Conservation (phyloP, 2,329 filamentous ascomycete genomes). For the Colletotrichum tofieldiae region DNA sequence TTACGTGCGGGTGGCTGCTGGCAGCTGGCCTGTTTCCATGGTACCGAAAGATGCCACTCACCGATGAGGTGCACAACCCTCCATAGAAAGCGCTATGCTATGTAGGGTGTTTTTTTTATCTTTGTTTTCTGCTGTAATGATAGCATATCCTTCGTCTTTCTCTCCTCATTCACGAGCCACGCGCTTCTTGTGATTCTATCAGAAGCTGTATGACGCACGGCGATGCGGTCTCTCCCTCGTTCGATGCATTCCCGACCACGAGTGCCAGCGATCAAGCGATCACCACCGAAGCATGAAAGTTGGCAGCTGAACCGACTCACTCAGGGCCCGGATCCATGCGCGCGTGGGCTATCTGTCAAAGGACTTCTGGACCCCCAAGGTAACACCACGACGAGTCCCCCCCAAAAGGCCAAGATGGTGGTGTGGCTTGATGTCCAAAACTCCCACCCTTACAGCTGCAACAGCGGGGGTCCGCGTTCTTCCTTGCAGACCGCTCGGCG, state of each 20-base stretch:
- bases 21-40: neutral
- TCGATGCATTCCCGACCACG: neutral
- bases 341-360: constrained; percentile 13
- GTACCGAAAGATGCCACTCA: neutral
- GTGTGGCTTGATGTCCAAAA: constrained; percentile 31
- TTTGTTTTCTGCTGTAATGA: neutral
- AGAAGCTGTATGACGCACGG: neutral
- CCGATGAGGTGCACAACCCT: constrained; percentile 2
- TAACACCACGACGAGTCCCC: constrained; percentile 9
- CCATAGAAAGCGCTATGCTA: neutral
- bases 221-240: neutral
- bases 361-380: neutral
- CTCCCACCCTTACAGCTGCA: constrained; percentile 32
- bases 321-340: constrained; percentile 7
- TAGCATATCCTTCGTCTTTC: neutral
- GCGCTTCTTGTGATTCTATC: neutral
- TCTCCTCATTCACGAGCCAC: neutral
- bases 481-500: constrained; percentile 17
- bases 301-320: constrained; percentile 1
- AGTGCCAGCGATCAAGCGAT: constrained; percentile 33
- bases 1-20: constrained; percentile 21
- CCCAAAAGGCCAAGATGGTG: neutral
- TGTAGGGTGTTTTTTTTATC: too few species aligned
- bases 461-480: constrained; percentile 24
- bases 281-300: neutral